Base-by-base conservation (phyloP, 2,329 filamentous ascomycete genomes). In the Apiospora malaysiana region DNA sequence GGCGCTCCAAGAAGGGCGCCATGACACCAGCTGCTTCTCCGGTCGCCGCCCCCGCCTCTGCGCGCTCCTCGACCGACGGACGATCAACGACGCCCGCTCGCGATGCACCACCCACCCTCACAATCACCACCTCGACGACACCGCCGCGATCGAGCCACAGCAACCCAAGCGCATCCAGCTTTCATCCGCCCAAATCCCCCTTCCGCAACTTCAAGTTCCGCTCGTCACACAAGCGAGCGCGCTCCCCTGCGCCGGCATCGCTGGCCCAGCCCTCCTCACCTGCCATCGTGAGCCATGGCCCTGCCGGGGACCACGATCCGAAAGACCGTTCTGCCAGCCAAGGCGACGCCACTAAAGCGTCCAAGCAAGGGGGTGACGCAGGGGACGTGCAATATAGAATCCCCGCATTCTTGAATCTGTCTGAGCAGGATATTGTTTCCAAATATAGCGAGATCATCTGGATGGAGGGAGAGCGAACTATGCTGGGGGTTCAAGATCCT, bases 391-490 rank as follows among this genome's bases (percentile, higher is more conserved):
- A 72, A 42, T 77, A 75, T 1, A 75, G 73, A 69, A 77, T 88
- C 71, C 88, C 88, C 27, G 81, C 83, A 18, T 91, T 91, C 78
- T 80, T 91, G 70, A 81, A 80, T 46, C 79, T 86, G 70, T 83
- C 80, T 37, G 82, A 82, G 72, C 75, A 81, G 78, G 87, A 85
- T 42, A 86, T 89, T 74, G 80, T 84, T 45, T 74, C 75, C 72
- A 88, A 85, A 74, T 90, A 88, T 74, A 81, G 83, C 25, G 87
- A 90, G 32, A 80, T 90, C 49, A 81, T 81, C 23, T 88, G 86
- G 86, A 82, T 83, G 59, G 88, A 90, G 77, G 84, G 86, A 63
- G 78, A 83, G 32, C 85, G 88, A 51, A 71, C 86, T 8, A 76
- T 82, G 40, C 82, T 82, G 69, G 81, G 83, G 27, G 70, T 77